phyloP scores from a whole-genome alignment of 2,329 filamentous ascomycete genomes.

The Hymenoscyphus linearis region DNA sequence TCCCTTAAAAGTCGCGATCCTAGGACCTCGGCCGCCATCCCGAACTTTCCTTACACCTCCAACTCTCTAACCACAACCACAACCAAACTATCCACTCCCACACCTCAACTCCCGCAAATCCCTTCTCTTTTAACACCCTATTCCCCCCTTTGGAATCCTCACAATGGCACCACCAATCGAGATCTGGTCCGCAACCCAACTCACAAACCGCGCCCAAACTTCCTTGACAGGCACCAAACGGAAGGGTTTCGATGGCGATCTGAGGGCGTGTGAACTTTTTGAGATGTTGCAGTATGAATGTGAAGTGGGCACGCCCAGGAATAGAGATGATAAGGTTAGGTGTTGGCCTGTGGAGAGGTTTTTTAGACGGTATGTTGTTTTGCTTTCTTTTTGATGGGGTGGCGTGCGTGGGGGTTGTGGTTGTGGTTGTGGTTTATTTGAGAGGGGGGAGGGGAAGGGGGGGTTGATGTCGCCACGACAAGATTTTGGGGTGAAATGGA shows the following conservation, averaged over 20 bases:
- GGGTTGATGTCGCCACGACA: too few relatives aligned
- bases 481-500: too few relatives aligned
- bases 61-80: too few relatives aligned
- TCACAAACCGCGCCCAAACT: slow-evolving; percentile 45
- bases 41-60: background rate
- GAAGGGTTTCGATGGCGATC: slow-evolving; percentile 51
- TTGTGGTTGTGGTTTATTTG: too few relatives aligned
- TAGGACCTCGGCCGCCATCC: slow-evolving; percentile 25
- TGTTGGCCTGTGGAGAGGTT: slow-evolving; percentile 55
- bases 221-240: slow-evolving; percentile 36
- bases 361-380: slow-evolving; percentile 50
- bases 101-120: background rate
- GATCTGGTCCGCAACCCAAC: slow-evolving; percentile 49
- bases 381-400: slow-evolving; percentile 1
- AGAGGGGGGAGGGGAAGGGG: background rate
- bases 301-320: slow-evolving; percentile 44
- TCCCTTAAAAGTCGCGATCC: slow-evolving; percentile 49
- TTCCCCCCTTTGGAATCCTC: background rate
- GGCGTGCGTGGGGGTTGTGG: background rate
- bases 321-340: slow-evolving; percentile 41
- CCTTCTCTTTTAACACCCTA: background rate
- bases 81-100: too few relatives aligned
- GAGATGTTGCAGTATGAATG: slow-evolving; percentile 58
- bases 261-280: slow-evolving; percentile 51
- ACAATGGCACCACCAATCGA: slow-evolving; percentile 54